Conservation (phyloP, 1,284 basidiomycete genomes). For the Inonotus hispidus region DNA sequence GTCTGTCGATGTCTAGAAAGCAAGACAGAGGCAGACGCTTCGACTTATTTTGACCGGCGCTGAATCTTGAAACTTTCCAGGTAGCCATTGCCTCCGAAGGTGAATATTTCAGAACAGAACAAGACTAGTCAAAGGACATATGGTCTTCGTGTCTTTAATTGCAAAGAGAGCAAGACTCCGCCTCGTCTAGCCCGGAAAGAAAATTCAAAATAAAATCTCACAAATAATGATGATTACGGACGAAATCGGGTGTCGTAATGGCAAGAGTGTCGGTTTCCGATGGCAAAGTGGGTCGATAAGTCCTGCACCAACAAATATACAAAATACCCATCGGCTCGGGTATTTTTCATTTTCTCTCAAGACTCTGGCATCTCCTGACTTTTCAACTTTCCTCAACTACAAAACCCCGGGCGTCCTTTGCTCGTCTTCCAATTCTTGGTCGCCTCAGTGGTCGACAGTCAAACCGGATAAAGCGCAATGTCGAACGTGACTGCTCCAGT, state of each 20-base stretch:
- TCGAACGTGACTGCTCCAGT: background rate
- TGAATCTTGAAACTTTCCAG: too few relatives aligned
- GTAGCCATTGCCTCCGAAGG: too few relatives aligned
- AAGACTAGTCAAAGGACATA: too few relatives aligned
- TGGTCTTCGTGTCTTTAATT: too few relatives aligned
- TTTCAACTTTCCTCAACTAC: background rate
- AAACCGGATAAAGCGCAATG: too few relatives aligned
- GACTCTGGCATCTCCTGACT: constrained; percentile 2
- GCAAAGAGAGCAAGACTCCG: too few relatives aligned
- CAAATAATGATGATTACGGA: background rate
- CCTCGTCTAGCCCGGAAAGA: too few relatives aligned
- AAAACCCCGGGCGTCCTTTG: background rate
- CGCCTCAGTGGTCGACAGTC: background rate
- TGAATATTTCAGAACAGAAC: too few relatives aligned
- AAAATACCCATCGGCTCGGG: background rate
- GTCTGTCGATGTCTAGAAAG: too few relatives aligned
- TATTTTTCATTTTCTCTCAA: background rate
- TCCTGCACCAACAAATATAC: background rate
- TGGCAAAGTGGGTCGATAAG: background rate
- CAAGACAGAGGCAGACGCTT: too few relatives aligned
- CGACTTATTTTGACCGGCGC: too few relatives aligned
- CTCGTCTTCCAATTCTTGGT: background rate
- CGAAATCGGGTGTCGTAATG: background rate
- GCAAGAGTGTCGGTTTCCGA: background rate
- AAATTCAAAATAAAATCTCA: background rate